Evolutionary conservation across 345 rosid species (phyloP).

Genomic region (Arabis hirsuta): DNA sequence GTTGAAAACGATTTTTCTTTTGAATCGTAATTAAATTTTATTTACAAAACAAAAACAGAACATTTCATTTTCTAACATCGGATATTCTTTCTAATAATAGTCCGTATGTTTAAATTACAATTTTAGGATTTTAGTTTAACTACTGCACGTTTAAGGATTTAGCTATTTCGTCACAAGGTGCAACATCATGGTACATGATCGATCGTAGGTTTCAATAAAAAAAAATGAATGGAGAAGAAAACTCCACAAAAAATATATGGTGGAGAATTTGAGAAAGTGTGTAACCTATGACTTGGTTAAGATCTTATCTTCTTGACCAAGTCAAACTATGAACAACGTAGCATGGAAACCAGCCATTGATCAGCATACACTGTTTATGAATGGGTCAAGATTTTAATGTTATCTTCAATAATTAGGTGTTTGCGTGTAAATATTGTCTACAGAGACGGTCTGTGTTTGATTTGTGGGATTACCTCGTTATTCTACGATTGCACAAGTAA

Average conservation of each 20-base stretch:
- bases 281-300: not conserved
- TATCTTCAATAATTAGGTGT: not conserved
- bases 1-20: conserved; percentile 12
- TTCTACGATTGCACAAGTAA: not conserved
- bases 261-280: not conserved
- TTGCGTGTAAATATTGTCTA: conserved; percentile 13
- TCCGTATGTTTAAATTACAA: no score
- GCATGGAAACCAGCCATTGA: not conserved
- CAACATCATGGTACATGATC: no score
- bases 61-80: no score
- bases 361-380: conserved; percentile 23
- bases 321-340: conserved; percentile 17
- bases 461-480: not conserved
- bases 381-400: not conserved
- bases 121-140: no score
- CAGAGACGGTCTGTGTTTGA: conserved; percentile 1
- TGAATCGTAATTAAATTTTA: not conserved
- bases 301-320: conserved; percentile 13
- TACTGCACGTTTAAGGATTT: no score
- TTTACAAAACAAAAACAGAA: no score
- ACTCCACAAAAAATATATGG: not conserved
- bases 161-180: no score
- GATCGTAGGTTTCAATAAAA: not conserved
- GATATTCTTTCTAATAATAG: no score
- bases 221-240: not conserved